A percentile compares a stretch with the other conserved stretches of the same genome.
phyloP scores from a whole-genome alignment of 2,329 filamentous ascomycete species.

The Neonectria faginata region DNA sequence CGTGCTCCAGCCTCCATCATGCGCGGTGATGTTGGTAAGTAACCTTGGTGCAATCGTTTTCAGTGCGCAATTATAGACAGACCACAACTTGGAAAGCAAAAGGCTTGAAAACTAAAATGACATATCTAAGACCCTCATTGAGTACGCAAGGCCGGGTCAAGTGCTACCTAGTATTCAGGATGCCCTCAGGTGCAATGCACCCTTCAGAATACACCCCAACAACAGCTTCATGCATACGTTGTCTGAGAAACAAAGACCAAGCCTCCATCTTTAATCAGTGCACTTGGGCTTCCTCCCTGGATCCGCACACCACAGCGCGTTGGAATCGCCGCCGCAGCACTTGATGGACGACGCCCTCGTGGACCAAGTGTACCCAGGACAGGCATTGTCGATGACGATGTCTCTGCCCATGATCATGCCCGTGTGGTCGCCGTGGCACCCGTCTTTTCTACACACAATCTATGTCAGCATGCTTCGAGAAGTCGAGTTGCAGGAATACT shows the following conservation, averaged over 20 bases:
- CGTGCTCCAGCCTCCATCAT: no score
- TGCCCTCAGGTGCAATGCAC: not conserved
- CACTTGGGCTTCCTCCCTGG: constrained; percentile 19
- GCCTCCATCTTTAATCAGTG: constrained; percentile 9
- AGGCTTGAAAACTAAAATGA: not conserved
- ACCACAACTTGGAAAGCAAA: not conserved
- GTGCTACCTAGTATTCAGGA: not conserved
- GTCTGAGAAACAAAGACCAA: not conserved
- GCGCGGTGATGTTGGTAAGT: no score
- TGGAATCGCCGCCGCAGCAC: constrained; percentile 31
- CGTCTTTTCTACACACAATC: constrained; percentile 17
- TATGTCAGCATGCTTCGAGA: not conserved
- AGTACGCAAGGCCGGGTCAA: not conserved
- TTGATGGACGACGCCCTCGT: constrained; percentile 25
- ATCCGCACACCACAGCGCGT: constrained; percentile 29
- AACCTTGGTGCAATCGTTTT: no score
- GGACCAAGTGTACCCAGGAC: constrained; percentile 27
- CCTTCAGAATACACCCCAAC: not conserved
- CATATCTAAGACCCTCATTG: not conserved
- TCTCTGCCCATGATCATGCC: constrained; percentile 27
- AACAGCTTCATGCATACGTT: not conserved
- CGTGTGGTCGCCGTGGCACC: constrained; percentile 31
- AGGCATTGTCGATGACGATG: constrained; percentile 20
- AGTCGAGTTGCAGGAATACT: not conserved
- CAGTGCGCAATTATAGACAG: not conserved